Percentiles rank a stretch among this genome's conserved stretches.
Evolutionary conservation across 306 rosid genomes (phyloP).

Genomic region (Carpinus viminea): DNA sequence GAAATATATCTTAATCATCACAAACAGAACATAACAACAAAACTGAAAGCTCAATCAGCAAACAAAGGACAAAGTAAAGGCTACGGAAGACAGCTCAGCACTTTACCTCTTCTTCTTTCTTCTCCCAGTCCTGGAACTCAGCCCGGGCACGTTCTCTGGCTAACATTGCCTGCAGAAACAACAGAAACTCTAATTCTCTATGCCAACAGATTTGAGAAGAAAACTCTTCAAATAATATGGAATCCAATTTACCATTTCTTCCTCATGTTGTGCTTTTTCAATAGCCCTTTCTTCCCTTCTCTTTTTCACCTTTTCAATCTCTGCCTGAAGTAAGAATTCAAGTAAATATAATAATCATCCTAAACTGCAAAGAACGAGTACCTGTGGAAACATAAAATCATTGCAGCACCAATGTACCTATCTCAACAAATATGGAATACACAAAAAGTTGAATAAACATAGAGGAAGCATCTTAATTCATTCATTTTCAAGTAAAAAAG

Average conservation of each 20-base stretch:
- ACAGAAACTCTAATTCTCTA: conserved; percentile 13
- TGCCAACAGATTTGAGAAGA: conserved; percentile 24
- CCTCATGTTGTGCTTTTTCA: conserved; percentile 94
- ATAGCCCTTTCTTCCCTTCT: conserved; percentile 98
- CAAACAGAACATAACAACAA: background rate
- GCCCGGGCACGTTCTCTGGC: conserved; percentile 98
- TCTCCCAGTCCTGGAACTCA: conserved; percentile 99
- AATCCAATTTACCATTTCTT: conserved; percentile 80
- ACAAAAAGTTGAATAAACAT: background rate
- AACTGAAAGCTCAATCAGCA: conserved; percentile 3
- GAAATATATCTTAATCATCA: background rate
- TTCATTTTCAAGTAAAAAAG: background rate
- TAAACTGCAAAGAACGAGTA: background rate
- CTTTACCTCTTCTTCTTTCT: conserved; percentile 93
- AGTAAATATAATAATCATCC: background rate
- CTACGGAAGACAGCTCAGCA: conserved; percentile 7
- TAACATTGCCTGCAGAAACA: conserved; percentile 71
- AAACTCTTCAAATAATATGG: background rate
- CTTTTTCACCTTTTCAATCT: conserved; percentile 94
- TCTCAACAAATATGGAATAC: background rate
- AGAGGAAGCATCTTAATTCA: background rate
- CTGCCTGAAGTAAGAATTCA: conserved; percentile 64
- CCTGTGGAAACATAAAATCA: background rate
- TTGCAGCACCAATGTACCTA: background rate
- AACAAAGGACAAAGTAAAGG: background rate